Conservation (phyloP, 176 grass and related monocot genomes). For the Lolium multiflorum region DNA sequence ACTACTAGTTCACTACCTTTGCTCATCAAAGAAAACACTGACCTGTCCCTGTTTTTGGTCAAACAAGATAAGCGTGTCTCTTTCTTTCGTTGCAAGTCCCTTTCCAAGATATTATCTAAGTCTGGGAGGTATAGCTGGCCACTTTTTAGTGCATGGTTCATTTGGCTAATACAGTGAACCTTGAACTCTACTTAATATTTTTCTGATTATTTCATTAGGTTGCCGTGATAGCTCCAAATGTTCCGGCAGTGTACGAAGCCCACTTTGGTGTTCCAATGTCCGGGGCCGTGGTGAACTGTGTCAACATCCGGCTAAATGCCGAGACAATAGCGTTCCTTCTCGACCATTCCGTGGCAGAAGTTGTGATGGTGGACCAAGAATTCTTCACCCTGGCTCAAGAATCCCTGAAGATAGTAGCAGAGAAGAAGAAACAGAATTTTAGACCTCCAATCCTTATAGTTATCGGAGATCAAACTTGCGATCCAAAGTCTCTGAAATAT, state of each 20-base stretch:
- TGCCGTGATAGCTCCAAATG: constrained; percentile 87
- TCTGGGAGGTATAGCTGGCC: neutral
- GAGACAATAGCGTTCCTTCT: constrained; percentile 77
- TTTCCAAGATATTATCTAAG: neutral
- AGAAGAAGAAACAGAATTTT: constrained; percentile 66
- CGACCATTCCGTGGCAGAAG: constrained; percentile 71
- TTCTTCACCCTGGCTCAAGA: constrained; percentile 82
- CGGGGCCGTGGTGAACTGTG: constrained; percentile 78
- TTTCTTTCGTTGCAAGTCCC: neutral
- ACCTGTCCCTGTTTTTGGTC: constrained; percentile 42
- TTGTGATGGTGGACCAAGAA: constrained; percentile 93
- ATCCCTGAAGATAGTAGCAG: constrained; percentile 65
- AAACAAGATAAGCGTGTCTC: constrained; percentile 38
- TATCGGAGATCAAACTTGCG: constrained; percentile 61
- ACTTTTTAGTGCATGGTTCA: neutral
- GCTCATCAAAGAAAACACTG: constrained; percentile 32
- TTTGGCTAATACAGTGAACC: neutral
- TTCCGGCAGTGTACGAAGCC: constrained; percentile 85
- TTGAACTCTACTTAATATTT: neutral
- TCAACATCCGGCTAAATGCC: constrained; percentile 84
- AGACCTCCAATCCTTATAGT: constrained; percentile 68
- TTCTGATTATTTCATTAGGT: constrained; percentile 51
- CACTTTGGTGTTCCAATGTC: constrained; percentile 95
- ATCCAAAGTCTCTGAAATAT: constrained; percentile 55
- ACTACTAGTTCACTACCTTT: neutral